These are phyloP conservation scores for Hyaloperonospora brassicae DNA, from an alignment of 352 stramenopile species.

Conservation along the genomic window DNA sequence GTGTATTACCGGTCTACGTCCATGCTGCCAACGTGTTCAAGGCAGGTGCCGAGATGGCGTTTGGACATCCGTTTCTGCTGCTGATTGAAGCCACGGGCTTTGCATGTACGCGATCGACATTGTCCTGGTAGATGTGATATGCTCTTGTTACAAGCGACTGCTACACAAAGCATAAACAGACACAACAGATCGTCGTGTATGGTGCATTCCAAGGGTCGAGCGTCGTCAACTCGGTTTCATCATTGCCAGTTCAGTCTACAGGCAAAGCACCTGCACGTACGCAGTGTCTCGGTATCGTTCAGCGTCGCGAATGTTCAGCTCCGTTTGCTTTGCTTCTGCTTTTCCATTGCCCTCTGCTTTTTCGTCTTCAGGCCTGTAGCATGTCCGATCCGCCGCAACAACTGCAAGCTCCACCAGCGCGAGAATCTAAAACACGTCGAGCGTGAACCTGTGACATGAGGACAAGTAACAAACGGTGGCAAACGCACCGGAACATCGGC, in stretches of 20 bases:
- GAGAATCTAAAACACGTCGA: slow-evolving; percentile 44
- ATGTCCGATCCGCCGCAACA: slow-evolving; percentile 74
- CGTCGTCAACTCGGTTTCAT: slow-evolving; percentile 13
- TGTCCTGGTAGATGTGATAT: slow-evolving; percentile 9
- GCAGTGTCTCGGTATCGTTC: slow-evolving; percentile 2
- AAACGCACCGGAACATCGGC: slow-evolving; percentile 59
- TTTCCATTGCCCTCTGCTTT: slow-evolving; percentile 41
- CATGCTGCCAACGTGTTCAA: too few relatives aligned
- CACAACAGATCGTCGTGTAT: slow-evolving; percentile 14
- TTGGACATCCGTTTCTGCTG: neutral
- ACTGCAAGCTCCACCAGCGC: slow-evolving; percentile 73
- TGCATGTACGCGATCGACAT: slow-evolving; percentile 25
- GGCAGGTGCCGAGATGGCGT: too few relatives aligned
- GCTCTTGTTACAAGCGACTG: slow-evolving; percentile 4
- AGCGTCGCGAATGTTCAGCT: slow-evolving; percentile 6
- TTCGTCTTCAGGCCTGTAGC: slow-evolving; percentile 68
- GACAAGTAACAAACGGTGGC: neutral
- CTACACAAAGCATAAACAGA: slow-evolving; percentile 9
- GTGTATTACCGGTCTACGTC: too few relatives aligned
- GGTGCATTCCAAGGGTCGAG: slow-evolving; percentile 7
- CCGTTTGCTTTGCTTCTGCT: slow-evolving; percentile 21
- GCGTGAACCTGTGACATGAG: neutral
- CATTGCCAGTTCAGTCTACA: slow-evolving; percentile 20
- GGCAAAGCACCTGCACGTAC: neutral
- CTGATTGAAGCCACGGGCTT: slow-evolving; percentile 22